A percentile compares a stretch with the other conserved stretches of the same genome.
Conservation (phyloP, 495 filamentous ascomycete genomes). For the Penicillium steckii region DNA sequence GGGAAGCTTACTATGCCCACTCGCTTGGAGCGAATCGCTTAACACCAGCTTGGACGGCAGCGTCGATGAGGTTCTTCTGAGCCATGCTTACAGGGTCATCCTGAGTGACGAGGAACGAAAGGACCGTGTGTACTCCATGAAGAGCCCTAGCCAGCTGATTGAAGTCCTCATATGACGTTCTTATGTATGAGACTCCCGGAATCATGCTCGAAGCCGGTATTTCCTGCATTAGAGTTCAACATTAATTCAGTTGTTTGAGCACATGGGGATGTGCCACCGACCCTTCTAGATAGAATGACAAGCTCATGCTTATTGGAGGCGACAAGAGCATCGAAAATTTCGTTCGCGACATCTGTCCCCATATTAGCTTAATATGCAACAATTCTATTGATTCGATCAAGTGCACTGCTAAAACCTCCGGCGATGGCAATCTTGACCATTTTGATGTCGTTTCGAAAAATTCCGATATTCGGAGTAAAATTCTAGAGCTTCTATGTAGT, state of each 20-base stretch:
- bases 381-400: neutral
- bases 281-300: conserved; percentile 45
- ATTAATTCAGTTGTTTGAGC: neutral
- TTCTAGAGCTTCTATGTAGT: no score
- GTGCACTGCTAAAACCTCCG: conserved; percentile 52
- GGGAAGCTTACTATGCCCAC: conserved; percentile 19
- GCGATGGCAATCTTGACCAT: conserved; percentile 59
- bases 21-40: conserved; percentile 53
- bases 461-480: neutral
- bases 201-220: conserved; percentile 4
- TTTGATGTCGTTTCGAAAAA: neutral
- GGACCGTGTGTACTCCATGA: conserved; percentile 50
- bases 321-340: conserved; percentile 54
- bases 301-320: conserved; percentile 53
- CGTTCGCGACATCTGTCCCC: conserved; percentile 47
- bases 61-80: conserved; percentile 58
- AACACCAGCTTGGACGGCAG: conserved; percentile 58
- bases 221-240: conserved; percentile 1
- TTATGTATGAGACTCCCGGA: conserved; percentile 32
- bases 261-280: conserved; percentile 11
- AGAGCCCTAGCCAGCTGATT: conserved; percentile 35
- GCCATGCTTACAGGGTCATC: conserved; percentile 31
- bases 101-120: conserved; percentile 50
- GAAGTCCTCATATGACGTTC: conserved; percentile 44
- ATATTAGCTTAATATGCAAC: conserved; percentile 5